Evolutionary conservation across 176 grass and related monocot species (phyloP), one percentile per base, ranked within the genome.

Genomic region (Secale cereale): DNA sequence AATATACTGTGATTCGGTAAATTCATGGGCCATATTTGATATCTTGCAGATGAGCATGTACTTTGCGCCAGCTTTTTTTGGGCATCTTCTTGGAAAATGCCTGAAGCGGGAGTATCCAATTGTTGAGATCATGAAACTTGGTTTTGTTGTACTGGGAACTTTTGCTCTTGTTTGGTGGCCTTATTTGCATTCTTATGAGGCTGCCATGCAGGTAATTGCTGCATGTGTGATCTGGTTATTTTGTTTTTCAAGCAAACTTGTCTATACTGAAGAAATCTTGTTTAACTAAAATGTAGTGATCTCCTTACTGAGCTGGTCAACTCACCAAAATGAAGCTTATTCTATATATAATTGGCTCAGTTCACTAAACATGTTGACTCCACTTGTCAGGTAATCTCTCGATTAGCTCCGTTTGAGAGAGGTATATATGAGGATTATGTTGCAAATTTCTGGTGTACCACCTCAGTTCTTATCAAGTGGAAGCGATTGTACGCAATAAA

Each of bases 361-460:
- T 69, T 66, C 57, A 48, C 78, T 89, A 76, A 88, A 79, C 59
- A 50, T 78, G 12, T 74, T 75, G 70, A 59, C 0, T 79, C 19
- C 87, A 22, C 85, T 87, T 87, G 72, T 30, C 78, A 98, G 96
- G 96, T 95, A 50, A 36, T 98, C 70, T 90, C 83, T 65, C 74
- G 91, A 66, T 86, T 98, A 81, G 93, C 96, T 85, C 96, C 93
- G 43, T 98, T 98, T 86, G 96, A 98, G 81, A 92, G 96, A 87
- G 96, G 96, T 41, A 78, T 98, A 73, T 98, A 93, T 29, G 93
- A 98, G 83, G 96, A 98, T 84, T 98, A 95, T 31, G 96, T 98
- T 33, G 89, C 96, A 37, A 98, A 98, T 78, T 98, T 98, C 88
- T 98, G 93, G 96, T 98, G 96, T 78, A 94, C 86, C 88, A 95